Evolutionary conservation across 306 rosid genomes (phyloP).

Genomic region (Fragaria ananassa): DNA sequence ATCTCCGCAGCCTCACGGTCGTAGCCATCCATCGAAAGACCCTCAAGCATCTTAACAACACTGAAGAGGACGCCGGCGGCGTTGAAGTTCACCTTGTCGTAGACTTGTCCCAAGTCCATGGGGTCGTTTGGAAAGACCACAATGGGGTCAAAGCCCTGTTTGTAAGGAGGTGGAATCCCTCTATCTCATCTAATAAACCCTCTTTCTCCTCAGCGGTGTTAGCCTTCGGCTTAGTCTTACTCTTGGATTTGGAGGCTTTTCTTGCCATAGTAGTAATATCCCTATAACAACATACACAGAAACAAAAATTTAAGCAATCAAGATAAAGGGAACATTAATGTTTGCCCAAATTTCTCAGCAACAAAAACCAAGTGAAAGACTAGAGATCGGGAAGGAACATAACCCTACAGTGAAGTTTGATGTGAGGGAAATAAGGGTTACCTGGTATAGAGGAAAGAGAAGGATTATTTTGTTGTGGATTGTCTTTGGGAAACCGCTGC

Average conservation of each 20-base stretch:
- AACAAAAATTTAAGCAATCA: background rate
- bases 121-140: background rate
- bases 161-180: background rate
- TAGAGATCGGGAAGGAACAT: background rate
- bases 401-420: background rate
- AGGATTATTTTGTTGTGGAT: background rate
- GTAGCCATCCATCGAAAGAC: background rate
- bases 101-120: background rate
- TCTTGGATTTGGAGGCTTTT: background rate
- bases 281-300: background rate
- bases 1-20: background rate
- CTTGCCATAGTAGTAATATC: background rate
- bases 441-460: background rate
- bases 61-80: background rate
- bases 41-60: background rate
- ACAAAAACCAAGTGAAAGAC: background rate
- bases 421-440: background rate
- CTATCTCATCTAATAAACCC: background rate
- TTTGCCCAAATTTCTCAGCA: background rate
- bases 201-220: background rate
- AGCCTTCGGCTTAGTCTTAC: background rate
- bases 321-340: background rate
- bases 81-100: background rate
- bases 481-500: background rate
- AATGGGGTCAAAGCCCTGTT: background rate